Conservation (phyloP, 371 early-diverging fungal genomes). For the Mortierella sp. region DNA sequence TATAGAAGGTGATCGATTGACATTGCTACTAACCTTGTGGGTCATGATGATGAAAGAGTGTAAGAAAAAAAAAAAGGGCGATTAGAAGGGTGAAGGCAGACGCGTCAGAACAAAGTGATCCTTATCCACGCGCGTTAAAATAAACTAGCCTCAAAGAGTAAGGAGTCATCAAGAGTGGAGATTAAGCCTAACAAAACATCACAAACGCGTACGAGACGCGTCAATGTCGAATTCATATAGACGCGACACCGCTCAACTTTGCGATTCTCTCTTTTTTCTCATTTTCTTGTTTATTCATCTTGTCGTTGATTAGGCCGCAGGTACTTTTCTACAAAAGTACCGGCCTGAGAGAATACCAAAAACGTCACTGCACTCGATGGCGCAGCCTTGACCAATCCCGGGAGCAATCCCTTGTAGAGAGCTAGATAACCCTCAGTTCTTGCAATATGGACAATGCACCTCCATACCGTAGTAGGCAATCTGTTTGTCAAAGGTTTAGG, state of each 20-base stretch:
- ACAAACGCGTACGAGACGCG: constrained; percentile 1
- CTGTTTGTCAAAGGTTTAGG: constrained; percentile 57
- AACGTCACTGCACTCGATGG: constrained; percentile 91
- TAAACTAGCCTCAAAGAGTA: not conserved
- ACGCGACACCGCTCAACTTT: not conserved
- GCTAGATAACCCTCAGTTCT: constrained; percentile 83
- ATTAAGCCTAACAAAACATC: not conserved
- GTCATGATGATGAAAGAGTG: not conserved
- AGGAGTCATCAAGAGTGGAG: not conserved
- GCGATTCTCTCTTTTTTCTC: too few relatives aligned
- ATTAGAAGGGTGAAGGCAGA: not conserved
- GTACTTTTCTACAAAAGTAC: constrained; percentile 34
- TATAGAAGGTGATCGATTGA: not conserved
- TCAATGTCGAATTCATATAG: not conserved
- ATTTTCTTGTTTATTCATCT: not conserved
- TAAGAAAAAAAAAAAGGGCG: too few relatives aligned
- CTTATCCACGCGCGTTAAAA: not conserved
- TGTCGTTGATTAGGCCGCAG: constrained; percentile 14
- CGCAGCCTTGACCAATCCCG: constrained; percentile 88
- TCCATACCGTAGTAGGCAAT: constrained; percentile 62
- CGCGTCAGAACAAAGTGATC: not conserved
- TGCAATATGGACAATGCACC: constrained; percentile 72
- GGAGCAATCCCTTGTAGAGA: constrained; percentile 89
- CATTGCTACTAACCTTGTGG: not conserved
- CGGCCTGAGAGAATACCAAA: constrained; percentile 69